A percentile compares a stretch with the other conserved stretches of the same genome.
Evolutionary conservation across 1,284 basidiomycete genomes (phyloP).

Genomic region (Malassezia yamatoensis): DNA sequence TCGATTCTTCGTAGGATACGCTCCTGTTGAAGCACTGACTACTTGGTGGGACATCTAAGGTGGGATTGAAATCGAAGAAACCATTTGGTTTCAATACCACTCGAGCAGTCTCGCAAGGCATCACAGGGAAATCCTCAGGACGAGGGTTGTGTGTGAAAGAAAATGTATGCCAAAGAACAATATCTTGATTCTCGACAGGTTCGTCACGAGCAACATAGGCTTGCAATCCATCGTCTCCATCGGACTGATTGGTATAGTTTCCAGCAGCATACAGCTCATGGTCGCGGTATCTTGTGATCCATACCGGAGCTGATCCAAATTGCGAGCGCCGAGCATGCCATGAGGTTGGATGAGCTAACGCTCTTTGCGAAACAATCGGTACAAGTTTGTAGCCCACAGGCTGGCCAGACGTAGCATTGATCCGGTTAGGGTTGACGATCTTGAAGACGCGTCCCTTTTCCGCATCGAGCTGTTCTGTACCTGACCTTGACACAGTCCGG

Average conservation of each 20-base stretch:
- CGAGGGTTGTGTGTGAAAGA: slow-evolving; percentile 73
- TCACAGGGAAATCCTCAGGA: slow-evolving; percentile 71
- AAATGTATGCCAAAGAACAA: slow-evolving; percentile 66
- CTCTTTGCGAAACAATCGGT: slow-evolving; percentile 58
- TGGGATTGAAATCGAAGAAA: slow-evolving; percentile 74
- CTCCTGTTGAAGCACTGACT: slow-evolving; percentile 56
- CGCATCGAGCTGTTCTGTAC: slow-evolving; percentile 44
- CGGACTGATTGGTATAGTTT: slow-evolving; percentile 70
- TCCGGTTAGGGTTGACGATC: slow-evolving; percentile 48
- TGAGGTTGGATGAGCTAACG: slow-evolving; percentile 63
- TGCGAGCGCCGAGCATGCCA: slow-evolving; percentile 66
- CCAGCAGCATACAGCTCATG: slow-evolving; percentile 74
- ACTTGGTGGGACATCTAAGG: slow-evolving; percentile 69
- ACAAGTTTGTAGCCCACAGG: slow-evolving; percentile 61
- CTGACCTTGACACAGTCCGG: slow-evolving; percentile 36
- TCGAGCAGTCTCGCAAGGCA: slow-evolving; percentile 71
- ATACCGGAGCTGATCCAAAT: slow-evolving; percentile 67
- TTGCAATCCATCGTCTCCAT: slow-evolving; percentile 58
- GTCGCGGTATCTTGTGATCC: slow-evolving; percentile 58
- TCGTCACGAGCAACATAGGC: slow-evolving; percentile 57
- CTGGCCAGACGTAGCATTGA: slow-evolving; percentile 53
- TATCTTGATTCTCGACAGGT: slow-evolving; percentile 64
- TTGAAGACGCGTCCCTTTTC: slow-evolving; percentile 47
- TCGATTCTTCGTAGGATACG: slow-evolving; percentile 6
- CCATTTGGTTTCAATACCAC: slow-evolving; percentile 68